Evolutionary conservation across 345 rosid species (phyloP).

Genomic region (Populus simonii): DNA sequence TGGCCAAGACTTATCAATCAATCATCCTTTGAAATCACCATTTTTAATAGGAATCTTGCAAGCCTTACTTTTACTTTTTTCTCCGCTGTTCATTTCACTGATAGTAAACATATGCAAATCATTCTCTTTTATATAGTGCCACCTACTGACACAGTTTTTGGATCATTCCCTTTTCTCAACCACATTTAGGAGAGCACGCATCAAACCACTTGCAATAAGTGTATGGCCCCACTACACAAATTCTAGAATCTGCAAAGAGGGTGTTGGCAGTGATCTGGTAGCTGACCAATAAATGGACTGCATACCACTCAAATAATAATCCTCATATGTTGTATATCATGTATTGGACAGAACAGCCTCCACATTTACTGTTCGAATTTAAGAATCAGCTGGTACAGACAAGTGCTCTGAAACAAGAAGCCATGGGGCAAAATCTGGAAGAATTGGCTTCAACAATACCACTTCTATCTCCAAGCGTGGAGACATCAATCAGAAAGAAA

Average conservation of each 20-base stretch:
- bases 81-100: not conserved
- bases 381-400: not conserved
- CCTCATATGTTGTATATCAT: not conserved
- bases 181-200: not conserved
- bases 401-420: not conserved
- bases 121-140: not conserved
- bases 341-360: not conserved
- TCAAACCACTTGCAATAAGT: not conserved
- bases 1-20: not conserved
- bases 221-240: not conserved
- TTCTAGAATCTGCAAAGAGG: not conserved
- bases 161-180: not conserved
- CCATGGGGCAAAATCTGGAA: not conserved
- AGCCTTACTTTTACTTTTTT: not conserved
- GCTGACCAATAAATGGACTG: not conserved
- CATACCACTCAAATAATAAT: not conserved
- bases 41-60: not conserved
- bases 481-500: not conserved
- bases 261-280: not conserved
- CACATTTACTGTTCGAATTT: not conserved
- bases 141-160: not conserved
- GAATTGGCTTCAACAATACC: not conserved
- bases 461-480: not conserved
- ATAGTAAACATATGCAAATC: not conserved
- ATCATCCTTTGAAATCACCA: not conserved